Evolutionary conservation across 2,329 filamentous ascomycete species (phyloP), one percentile per base, ranked within the genome.

Genomic region (Tolypocladium guangdongense): DNA sequence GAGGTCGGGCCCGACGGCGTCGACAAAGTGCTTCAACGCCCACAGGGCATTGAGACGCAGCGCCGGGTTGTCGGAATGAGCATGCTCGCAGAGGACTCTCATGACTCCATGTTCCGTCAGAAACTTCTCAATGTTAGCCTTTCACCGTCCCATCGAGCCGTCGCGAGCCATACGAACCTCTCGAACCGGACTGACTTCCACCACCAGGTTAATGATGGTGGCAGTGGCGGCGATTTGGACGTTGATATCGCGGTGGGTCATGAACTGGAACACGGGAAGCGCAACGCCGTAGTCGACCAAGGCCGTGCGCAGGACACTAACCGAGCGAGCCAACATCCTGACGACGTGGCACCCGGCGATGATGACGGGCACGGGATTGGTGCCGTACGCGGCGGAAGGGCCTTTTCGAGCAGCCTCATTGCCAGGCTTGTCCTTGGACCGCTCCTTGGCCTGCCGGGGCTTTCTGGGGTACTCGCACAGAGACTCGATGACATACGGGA

Each of bases 111-210:
- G 80, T 49, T 87, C 82, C 7, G 87, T 78, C 36, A 96, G 82
- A 45, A 84, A 76, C 83, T 92, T 60, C 30, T 45, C n/a, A 8
- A 46, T 41, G 49, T 66, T 57, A 66, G 62, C 47, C 41, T 47
- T 51, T 35, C 56, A 56, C 57, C 30, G 20, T 24, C 24, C 18
- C 30, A 32, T 11, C 27, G 7, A 32, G 38, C 36, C 33, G n/a
- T 6, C 14, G 35, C 35, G 49, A 12, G 18, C 24, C 16, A 39
- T 11, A 35, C 38, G 20, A 75, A 92, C 89, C 66, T 90, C 84
- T 68, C 89, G 85, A 82, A 96, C 90, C 1, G 93, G 91, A 64
- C 91, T 96, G 61, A 95, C 88, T 57, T 95, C 89, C 48, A 90
- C 76, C 7, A 95, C 80, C 49, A 99, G 71, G 66, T 99, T 99